Percentiles rank a stretch among this genome's conserved stretches.
Evolutionary conservation across 768 basidiomycete species (phyloP).

Genomic region (Tulasnella sp.): DNA sequence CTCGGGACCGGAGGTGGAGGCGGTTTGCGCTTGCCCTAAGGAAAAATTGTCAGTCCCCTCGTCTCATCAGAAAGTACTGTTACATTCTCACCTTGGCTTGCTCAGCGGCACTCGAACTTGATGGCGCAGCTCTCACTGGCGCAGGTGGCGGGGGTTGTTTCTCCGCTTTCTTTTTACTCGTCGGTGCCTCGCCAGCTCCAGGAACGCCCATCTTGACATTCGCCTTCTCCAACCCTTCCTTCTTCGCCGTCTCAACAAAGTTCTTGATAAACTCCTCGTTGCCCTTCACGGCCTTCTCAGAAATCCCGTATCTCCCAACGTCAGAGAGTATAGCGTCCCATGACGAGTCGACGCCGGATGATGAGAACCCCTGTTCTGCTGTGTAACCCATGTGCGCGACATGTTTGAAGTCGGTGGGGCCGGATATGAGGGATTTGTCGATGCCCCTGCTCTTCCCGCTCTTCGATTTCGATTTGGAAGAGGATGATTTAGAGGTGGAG

Average conservation of each 20-base stretch:
- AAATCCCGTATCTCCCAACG: constrained; percentile 56
- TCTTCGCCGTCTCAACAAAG: constrained; percentile 49
- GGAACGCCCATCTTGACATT: constrained; percentile 16
- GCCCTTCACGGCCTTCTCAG: constrained; percentile 53
- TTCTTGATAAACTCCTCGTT: constrained; percentile 86
- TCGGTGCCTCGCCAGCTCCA: constrained; percentile 22
- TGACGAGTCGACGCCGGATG: constrained; percentile 77
- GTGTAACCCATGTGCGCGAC: constrained; percentile 95
- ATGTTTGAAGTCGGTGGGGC: constrained; percentile 70
- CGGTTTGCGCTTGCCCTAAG: constrained; percentile 18
- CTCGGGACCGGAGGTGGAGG: constrained; percentile 21
- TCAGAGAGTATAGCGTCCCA: constrained; percentile 67
- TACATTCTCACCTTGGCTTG: background rate
- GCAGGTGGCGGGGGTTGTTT: background rate
- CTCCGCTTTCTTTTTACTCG: constrained; percentile 27
- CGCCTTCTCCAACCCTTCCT: constrained; percentile 20
- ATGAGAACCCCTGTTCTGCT: constrained; percentile 73
- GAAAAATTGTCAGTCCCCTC: background rate
- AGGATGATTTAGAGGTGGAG: constrained; percentile 33
- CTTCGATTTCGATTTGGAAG: constrained; percentile 27
- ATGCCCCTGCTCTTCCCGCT: constrained; percentile 60
- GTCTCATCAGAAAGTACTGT: background rate
- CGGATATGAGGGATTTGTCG: constrained; percentile 88
- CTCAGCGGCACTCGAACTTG: background rate
- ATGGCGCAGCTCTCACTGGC: background rate